Base-by-base conservation (phyloP, 2,329 filamentous ascomycete species). In the Aspergillus novofumigatus region DNA sequence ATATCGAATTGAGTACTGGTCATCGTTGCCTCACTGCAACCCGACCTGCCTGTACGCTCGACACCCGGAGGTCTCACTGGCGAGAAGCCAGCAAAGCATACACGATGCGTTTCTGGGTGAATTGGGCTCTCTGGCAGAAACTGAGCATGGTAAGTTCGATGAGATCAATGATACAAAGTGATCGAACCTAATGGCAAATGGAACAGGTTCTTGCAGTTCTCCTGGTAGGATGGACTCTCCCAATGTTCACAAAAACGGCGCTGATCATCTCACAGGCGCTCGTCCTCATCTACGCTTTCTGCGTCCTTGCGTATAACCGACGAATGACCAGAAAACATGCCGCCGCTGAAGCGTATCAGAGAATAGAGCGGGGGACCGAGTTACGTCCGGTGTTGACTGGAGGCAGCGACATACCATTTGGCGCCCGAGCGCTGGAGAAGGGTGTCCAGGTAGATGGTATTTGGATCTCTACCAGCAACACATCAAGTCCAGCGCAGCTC, bases 361-460 rank as follows among this genome's bases (percentile, higher is more conserved):
- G 80, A 63, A 78, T 77, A 25, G 81, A 80, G 49, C 73, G 70
- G 44, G 69, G 72, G 59, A 80, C 61, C 72, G 79, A 85, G 66
- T 78, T 85, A 54, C 77, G 82, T 74, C 60, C 82, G 74, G 71
- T 85, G 78, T 60, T 85, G 79, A 66, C 66, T 28, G 75, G 73
- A 61, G 72, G 74, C 50, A 79, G 84, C 52, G 87, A 90, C 9
- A 84, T 95, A 38, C 92, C 91, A 0, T 97, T 97, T 67, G 92
- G 93, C 21, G 85, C 94, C 53, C 86, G 89, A 64, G 92, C 92
- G 6, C 84, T 97, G 49, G 88, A 96, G 71, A 89, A 84, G 64
- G 92, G 92, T 5, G 80, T 95, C 47, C 84, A 93, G 69, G 84
- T 96, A 7, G 90, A 96, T 62, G 92, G 91, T 3, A 92, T 97